A percentile compares a stretch with the other conserved stretches of the same genome.
phyloP scores from a whole-genome alignment of 1,284 basidiomycete species.

The Singerocomus inundabilis region DNA sequence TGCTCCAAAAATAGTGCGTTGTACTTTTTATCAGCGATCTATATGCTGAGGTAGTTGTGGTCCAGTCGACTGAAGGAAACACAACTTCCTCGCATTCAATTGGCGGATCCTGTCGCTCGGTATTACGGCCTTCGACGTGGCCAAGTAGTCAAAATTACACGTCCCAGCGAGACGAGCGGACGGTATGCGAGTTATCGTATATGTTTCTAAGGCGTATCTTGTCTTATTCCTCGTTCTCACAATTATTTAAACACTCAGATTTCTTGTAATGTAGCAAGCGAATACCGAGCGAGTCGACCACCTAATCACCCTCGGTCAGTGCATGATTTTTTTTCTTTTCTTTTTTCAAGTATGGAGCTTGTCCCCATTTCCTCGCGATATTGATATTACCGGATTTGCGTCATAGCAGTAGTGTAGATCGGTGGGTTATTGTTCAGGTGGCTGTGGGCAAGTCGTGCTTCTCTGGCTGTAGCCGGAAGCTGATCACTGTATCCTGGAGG shows the following conservation, averaged over 20 bases:
- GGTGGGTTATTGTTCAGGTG: not conserved
- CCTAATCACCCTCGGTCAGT: not conserved
- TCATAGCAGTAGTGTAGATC: not conserved
- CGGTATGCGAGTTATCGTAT: constrained; percentile 93
- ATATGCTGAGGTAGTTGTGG: constrained; percentile 14
- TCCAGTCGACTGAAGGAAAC: constrained; percentile 94
- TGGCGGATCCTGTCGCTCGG: constrained; percentile 93
- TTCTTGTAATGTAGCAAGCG: constrained; percentile 17
- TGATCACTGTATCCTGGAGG: not conserved
- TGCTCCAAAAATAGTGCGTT: constrained; percentile 90
- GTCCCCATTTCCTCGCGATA: no score
- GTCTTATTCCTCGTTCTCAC: constrained; percentile 6
- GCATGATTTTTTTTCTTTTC: no score
- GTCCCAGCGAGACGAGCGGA: constrained; percentile 95
- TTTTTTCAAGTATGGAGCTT: not conserved
- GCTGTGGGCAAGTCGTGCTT: not conserved
- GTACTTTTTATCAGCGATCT: not conserved
- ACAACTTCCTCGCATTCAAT: constrained; percentile 94
- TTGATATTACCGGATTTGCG: not conserved
- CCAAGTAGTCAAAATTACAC: constrained; percentile 97
- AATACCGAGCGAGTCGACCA: constrained; percentile 2
- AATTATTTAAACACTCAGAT: constrained; percentile 6
- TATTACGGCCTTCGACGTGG: constrained; percentile 96
- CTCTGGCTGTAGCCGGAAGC: not conserved
- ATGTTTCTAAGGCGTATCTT: constrained; percentile 54